Evolutionary conservation across 1,139 yeast genomes (phyloP).

Genomic region (Pichia sp.): DNA sequence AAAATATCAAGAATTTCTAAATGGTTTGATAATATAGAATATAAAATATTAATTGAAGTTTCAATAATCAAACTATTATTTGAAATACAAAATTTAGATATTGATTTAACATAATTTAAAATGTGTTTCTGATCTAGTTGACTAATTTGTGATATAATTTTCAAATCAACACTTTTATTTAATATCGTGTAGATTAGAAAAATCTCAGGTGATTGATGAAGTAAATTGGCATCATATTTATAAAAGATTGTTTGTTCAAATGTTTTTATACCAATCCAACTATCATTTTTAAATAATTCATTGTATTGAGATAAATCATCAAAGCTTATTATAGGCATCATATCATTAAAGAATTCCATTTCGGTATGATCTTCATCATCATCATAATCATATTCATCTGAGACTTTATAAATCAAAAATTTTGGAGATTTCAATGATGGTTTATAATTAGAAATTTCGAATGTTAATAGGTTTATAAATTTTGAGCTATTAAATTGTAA

Average conservation of each 20-base stretch:
- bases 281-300: neutral
- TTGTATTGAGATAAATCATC: neutral
- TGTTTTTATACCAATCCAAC: constrained; percentile 14
- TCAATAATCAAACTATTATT: constrained; percentile 5
- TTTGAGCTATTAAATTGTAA: neutral
- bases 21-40: constrained; percentile 3
- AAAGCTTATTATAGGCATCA: neutral
- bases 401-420: neutral
- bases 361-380: neutral
- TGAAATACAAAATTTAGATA: constrained; percentile 5
- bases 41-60: constrained; percentile 4
- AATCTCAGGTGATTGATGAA: constrained; percentile 7
- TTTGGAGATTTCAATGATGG: neutral
- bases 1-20: neutral
- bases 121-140: neutral
- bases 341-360: neutral
- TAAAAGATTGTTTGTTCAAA: constrained; percentile 1
- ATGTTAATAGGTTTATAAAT: neutral
- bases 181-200: constrained; percentile 5
- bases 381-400: neutral
- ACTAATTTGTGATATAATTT: neutral
- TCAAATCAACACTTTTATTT: neutral
- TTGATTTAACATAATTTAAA: constrained; percentile 1
- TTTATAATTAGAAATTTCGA: neutral
- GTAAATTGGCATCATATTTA: neutral